Conservation (phyloP, 805 yeast species). For the Komagataella mondaviorum region DNA sequence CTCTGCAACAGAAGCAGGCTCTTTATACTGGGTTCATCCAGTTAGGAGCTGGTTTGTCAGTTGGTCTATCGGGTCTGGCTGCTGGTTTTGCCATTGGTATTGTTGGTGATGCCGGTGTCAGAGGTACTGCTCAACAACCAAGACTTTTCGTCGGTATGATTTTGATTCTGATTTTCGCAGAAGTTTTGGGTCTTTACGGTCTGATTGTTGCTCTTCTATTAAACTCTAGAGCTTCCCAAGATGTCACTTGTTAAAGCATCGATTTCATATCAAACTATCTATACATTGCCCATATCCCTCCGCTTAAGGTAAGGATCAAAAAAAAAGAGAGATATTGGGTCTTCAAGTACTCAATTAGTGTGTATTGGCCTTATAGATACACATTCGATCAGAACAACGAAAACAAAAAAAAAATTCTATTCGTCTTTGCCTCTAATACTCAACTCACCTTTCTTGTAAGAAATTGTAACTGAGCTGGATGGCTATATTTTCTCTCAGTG, state of each 20-base stretch:
- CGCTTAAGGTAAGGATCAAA: neutral
- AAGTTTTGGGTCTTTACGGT: slow-evolving; percentile 92
- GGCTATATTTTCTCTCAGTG: slow-evolving; percentile 12
- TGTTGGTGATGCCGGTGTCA: slow-evolving; percentile 93
- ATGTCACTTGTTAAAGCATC: slow-evolving; percentile 54
- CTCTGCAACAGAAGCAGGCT: slow-evolving; percentile 82
- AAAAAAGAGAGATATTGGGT: neutral
- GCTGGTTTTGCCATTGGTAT: slow-evolving; percentile 98
- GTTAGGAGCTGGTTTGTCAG: slow-evolving; percentile 95
- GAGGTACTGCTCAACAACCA: slow-evolving; percentile 91
- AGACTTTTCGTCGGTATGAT: slow-evolving; percentile 90
- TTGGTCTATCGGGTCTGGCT: slow-evolving; percentile 93
- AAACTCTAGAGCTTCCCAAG: slow-evolving; percentile 96
- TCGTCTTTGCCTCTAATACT: neutral
- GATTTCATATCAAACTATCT: neutral
- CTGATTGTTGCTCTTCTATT: slow-evolving; percentile 94
- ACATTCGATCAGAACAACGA: neutral
- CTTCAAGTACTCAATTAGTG: neutral
- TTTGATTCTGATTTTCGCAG: slow-evolving; percentile 88
- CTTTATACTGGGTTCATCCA: slow-evolving; percentile 95
- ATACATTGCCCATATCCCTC: neutral
- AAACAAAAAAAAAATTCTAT: no score
- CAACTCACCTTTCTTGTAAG: slow-evolving; percentile 3
- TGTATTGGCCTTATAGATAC: neutral
- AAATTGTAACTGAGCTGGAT: slow-evolving; percentile 16